These are phyloP conservation scores for Eudorina sp. DNA, from an alignment of 139 green algal species.

Conservation along the genomic window DNA sequence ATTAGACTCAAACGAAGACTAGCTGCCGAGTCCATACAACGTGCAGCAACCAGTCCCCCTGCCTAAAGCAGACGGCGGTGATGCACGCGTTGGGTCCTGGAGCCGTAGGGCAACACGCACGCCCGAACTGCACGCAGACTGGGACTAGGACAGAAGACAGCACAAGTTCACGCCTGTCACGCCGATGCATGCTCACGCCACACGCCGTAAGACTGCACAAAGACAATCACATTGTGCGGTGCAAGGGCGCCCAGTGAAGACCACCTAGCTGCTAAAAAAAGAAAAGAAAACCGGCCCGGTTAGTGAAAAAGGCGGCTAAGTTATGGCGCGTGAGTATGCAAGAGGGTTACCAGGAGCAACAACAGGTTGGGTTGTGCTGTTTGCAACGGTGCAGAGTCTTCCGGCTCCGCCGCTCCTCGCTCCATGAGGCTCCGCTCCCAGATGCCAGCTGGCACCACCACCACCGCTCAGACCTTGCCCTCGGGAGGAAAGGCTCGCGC, in stretches of 20 bases:
- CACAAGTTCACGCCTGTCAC: not conserved
- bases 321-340: constrained; percentile 24
- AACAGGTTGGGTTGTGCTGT: constrained; percentile 50
- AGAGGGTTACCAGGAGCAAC: constrained; percentile 43
- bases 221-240: constrained; percentile 2
- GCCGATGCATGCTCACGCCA: constrained; percentile 18
- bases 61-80: not conserved
- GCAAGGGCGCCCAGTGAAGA: constrained; percentile 36
- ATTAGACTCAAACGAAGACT: not conserved
- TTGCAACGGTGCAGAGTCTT: constrained; percentile 25
- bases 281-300: constrained; percentile 21
- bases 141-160: not conserved
- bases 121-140: constrained; percentile 8
- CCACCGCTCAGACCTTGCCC: constrained; percentile 46
- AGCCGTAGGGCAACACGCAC: not conserved
- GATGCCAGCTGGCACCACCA: constrained; percentile 41
- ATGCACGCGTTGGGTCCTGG: constrained; percentile 6
- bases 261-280: constrained; percentile 48
- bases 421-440: not conserved
- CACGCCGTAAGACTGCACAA: constrained; percentile 11
- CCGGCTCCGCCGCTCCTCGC: constrained; percentile 25
- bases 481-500: constrained; percentile 41
- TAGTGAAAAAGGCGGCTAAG: constrained; percentile 37
- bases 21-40: constrained; percentile 24
- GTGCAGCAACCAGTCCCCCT: not conserved